phyloP scores from a whole-genome alignment of 805 yeast genomes.

The Ogataea nakhonphanomensis region DNA sequence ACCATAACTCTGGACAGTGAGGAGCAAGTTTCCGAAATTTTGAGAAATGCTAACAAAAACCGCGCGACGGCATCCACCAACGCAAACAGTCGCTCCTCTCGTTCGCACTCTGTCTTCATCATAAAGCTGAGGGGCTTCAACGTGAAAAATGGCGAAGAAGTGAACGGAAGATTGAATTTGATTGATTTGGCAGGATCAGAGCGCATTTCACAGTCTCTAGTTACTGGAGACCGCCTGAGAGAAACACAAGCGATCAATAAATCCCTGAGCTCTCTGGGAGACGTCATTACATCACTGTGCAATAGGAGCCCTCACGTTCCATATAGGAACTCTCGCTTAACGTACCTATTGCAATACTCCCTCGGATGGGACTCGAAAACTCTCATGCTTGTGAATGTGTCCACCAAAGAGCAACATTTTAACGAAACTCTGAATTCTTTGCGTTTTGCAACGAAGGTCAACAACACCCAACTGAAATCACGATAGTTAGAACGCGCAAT shows the following conservation, averaged over 20 bases:
- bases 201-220: constrained; percentile 70
- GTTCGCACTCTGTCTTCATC: constrained; percentile 85
- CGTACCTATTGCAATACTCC: constrained; percentile 80
- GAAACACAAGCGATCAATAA: constrained; percentile 90
- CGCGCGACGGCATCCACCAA: constrained; percentile 80
- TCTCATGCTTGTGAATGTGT: constrained; percentile 86
- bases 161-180: constrained; percentile 66
- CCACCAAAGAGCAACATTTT: constrained; percentile 59
- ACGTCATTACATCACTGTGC: constrained; percentile 57
- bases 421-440: constrained; percentile 81
- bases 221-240: constrained; percentile 70
- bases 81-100: constrained; percentile 79
- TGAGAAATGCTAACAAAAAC: constrained; percentile 54
- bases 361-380: constrained; percentile 85
- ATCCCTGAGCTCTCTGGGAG: constrained; percentile 84
- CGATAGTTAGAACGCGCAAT: neutral
- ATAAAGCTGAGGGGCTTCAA: constrained; percentile 58
- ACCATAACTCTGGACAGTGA: constrained; percentile 40
- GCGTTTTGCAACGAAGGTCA: constrained; percentile 84
- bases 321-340: constrained; percentile 68
- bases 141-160: constrained; percentile 41
- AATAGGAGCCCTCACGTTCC: constrained; percentile 51
- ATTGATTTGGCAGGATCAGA: constrained; percentile 96
- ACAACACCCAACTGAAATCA: constrained; percentile 40
- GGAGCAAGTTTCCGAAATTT: constrained; percentile 45